Conservation (phyloP, 306 rosid genomes). For the Vicia sativa region DNA sequence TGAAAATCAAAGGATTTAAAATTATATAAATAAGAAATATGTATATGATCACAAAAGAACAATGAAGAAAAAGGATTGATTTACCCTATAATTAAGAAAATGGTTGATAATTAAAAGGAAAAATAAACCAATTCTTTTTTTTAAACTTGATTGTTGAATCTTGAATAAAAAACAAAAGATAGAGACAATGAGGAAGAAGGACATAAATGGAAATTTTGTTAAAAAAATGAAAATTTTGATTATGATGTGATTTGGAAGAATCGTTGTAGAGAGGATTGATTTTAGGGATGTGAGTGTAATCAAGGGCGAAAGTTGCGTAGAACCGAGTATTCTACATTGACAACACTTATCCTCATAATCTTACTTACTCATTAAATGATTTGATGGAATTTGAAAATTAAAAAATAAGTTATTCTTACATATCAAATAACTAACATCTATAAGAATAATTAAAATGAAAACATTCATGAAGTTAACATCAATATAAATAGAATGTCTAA, state of each 20-base stretch:
- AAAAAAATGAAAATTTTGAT: conserved; percentile 27
- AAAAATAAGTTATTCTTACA: not conserved
- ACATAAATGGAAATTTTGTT: conserved; percentile 35
- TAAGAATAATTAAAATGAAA: too few species aligned
- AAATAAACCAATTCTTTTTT: not conserved
- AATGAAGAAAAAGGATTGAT: not conserved
- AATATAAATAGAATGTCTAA: too few species aligned
- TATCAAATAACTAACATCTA: not conserved
- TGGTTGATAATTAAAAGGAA: conserved; percentile 4
- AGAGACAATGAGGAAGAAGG: conserved; percentile 31
- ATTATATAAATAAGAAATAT: not conserved
- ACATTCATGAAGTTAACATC: too few species aligned
- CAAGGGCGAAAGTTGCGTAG: conserved; percentile 35
- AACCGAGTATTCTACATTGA: conserved; percentile 21
- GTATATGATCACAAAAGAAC: not conserved
- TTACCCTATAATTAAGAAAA: not conserved
- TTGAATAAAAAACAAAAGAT: conserved; percentile 15
- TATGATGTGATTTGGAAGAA: conserved; percentile 36
- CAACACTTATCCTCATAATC: not conserved
- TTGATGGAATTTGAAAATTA: not conserved
- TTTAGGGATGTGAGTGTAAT: not conserved
- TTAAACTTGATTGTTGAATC: conserved; percentile 10
- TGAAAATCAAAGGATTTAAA: not conserved
- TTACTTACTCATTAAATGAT: not conserved
- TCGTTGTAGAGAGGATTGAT: conserved; percentile 20